A percentile compares a stretch with the other conserved stretches of the same genome.
phyloP scores from a whole-genome alignment of 257 asterid genomes.

The Rubia yunnanensis region DNA sequence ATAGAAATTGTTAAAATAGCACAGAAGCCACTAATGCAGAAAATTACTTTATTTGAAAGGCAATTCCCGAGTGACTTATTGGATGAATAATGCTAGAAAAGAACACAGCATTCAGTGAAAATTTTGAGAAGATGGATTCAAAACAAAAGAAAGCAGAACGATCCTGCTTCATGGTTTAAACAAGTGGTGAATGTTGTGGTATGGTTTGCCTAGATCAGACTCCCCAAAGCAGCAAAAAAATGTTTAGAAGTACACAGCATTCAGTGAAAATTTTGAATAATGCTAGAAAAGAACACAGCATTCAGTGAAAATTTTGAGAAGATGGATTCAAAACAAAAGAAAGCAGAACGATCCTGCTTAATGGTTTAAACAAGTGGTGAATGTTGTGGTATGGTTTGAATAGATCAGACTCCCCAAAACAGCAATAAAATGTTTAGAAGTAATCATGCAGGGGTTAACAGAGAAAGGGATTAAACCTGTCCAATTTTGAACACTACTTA shows the following conservation, averaged over 20 bases:
- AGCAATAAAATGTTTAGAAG: not conserved
- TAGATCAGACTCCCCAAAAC: not conserved
- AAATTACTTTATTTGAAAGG: not conserved
- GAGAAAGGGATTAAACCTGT: not conserved
- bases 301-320: not conserved
- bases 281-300: not conserved
- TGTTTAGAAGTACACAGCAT: too few relatives aligned
- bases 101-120: not conserved
- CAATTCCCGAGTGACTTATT: not conserved
- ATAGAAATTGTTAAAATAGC: not conserved
- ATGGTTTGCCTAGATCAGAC: not conserved
- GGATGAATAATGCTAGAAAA: not conserved
- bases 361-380: not conserved
- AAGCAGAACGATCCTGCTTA: not conserved
- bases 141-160: not conserved
- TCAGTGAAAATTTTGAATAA: too few relatives aligned
- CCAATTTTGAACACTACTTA: not conserved
- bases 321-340: not conserved
- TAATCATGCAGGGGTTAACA: not conserved
- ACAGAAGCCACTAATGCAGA: not conserved
- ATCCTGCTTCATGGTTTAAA: not conserved
- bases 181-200: not conserved
- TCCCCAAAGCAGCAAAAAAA: too few relatives aligned
- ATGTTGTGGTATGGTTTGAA: not conserved
- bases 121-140: not conserved